These are phyloP conservation scores for Pseudovirgaria hyperparasitica DNA, from an alignment of 2,329 filamentous ascomycete species.

Conservation along the genomic window DNA sequence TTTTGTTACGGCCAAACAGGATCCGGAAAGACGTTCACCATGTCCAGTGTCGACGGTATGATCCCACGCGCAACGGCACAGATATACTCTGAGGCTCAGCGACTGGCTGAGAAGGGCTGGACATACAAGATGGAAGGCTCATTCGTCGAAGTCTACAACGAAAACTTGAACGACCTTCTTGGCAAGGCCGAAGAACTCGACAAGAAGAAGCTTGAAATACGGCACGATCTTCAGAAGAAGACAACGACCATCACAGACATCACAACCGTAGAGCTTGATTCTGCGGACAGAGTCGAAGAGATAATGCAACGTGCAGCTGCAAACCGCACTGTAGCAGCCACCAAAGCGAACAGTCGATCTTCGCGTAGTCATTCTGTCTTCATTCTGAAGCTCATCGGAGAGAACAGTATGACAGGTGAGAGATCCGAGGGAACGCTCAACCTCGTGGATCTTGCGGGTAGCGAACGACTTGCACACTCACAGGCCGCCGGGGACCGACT, in stretches of 20 bases:
- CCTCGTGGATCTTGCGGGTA: slow-evolving; percentile 88
- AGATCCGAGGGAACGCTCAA: slow-evolving; percentile 88
- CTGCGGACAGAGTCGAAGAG: slow-evolving; percentile 63
- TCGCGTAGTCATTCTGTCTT: slow-evolving; percentile 95
- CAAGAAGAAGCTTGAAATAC: slow-evolving; percentile 78
- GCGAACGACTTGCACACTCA: slow-evolving; percentile 78
- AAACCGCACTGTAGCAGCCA: slow-evolving; percentile 87
- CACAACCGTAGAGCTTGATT: slow-evolving; percentile 63
- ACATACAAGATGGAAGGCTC: slow-evolving; percentile 86
- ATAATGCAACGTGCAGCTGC: slow-evolving; percentile 70
- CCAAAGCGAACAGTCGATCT: slow-evolving; percentile 92
- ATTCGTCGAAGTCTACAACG: slow-evolving; percentile 97
- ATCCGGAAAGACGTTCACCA: slow-evolving; percentile 92
- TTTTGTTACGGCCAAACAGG: slow-evolving; percentile 98
- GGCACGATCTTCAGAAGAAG: slow-evolving; percentile 70
- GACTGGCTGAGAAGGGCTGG: slow-evolving; percentile 85
- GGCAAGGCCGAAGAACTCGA: slow-evolving; percentile 57
- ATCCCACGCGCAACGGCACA: slow-evolving; percentile 87
- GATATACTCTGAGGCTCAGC: slow-evolving; percentile 79
- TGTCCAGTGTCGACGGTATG: slow-evolving; percentile 93
- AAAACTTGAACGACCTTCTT: slow-evolving; percentile 85
- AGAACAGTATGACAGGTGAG: slow-evolving; percentile 65
- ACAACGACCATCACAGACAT: slow-evolving; percentile 74
- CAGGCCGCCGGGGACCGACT: slow-evolving; percentile 75
- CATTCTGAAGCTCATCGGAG: slow-evolving; percentile 58